Conservation (phyloP, 2,329 filamentous ascomycete genomes). For the Aspergillus chevalieri region DNA sequence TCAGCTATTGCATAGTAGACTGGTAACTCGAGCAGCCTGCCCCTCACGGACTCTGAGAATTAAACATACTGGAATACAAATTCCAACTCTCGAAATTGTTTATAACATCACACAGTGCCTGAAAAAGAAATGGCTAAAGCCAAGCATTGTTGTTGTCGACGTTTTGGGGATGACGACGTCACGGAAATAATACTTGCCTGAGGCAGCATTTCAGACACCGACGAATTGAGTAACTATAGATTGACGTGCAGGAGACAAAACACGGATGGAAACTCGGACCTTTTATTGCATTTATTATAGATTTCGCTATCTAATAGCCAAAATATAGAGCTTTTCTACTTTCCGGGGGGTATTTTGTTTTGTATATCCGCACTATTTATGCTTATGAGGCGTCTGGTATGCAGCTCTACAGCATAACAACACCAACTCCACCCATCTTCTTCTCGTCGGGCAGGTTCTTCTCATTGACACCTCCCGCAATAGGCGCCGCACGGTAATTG, state of each 20-base stretch:
- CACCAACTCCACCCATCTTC: conserved; percentile 76
- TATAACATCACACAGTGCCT: no score
- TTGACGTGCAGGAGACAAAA: neutral
- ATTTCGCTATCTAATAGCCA: neutral
- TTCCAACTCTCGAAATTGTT: no score
- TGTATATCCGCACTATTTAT: no score
- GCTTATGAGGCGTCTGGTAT: neutral
- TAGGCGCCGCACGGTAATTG: conserved; percentile 86
- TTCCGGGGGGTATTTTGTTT: no score
- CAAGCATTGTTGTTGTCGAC: neutral
- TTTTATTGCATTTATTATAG: neutral
- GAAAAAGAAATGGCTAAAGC: neutral
- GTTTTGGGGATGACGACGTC: conserved; percentile 8
- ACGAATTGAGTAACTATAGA: neutral
- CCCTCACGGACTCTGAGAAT: no score
- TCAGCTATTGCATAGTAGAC: no score
- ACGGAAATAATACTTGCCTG: conserved; percentile 6
- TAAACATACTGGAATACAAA: no score
- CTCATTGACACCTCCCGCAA: conserved; percentile 76
- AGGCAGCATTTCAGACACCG: neutral
- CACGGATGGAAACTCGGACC: neutral
- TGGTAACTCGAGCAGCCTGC: no score
- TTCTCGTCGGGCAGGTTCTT: conserved; percentile 72
- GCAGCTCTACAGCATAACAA: conserved; percentile 65
- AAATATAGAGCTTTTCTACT: no score